Evolutionary conservation across 2,329 filamentous ascomycete genomes (phyloP), one percentile per base, ranked within the genome.

Genomic region (Davidsoniella australis): DNA sequence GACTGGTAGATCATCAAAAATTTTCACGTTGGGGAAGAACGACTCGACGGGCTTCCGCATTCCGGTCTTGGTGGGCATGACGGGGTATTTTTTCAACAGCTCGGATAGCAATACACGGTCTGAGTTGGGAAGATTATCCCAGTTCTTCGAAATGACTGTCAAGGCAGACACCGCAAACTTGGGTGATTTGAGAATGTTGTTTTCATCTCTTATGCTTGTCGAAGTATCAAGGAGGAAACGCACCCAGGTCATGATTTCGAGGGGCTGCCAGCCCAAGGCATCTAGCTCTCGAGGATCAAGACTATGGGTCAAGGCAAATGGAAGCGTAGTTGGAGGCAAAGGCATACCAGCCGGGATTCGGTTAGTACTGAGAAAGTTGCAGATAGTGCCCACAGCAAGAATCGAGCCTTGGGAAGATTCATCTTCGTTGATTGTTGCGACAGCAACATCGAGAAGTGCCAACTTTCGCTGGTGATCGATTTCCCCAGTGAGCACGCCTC

Each of bases 1-100:
- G 10, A 82, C 80, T 0, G 91, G 88, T 14, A 98, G 69, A 60
- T 98, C 91, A 54, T 95, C 87, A 59, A 98, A 98, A 0, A 98
- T 69, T 61, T 86, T 91, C 37, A 98, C 91, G n/a, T 78, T 82
- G 2, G 85, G 78, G 59, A 98, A 95, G 63, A 95, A 98, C 0
- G 91, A 80, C 55, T 96, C 87, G 2, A 69, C 66, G 4, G 91
- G 91, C 56, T 76, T 83, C 57, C 71, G 82, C 88, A 98, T 93
- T 6, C 91, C 91, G 55, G 80, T 65, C 60, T 86, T 95, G 0
- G 91, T 96, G 0, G 91, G 91, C 59, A 98, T 85, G 24, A 94
- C 75, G 0, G 85, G 75, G 45, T 82, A 71, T 2, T 72, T 67
- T 48, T 78, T 73, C 2, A 96, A 67, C 4, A 86, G 64, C 40